Evolutionary conservation across 108 stramenopile species (phyloP).

Genomic region (Discostella stelligeroides): DNA sequence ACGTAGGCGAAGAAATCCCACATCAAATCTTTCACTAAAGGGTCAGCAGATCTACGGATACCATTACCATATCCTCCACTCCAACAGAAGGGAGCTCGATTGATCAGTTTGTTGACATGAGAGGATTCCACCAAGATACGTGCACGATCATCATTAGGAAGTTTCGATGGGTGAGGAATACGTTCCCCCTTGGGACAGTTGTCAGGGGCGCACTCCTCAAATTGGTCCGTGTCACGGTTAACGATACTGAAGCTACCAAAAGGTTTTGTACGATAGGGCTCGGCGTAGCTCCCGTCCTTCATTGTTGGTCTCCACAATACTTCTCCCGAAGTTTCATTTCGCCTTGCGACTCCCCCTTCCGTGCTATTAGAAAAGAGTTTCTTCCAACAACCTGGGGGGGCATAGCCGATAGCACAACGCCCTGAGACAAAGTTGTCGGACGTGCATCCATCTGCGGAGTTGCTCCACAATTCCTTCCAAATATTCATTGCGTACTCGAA

Average conservation of each 20-base stretch:
- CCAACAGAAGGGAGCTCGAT: constrained; percentile 55
- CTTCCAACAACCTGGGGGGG: constrained; percentile 50
- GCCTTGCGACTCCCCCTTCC: constrained; percentile 38
- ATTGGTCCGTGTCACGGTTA: constrained; percentile 25
- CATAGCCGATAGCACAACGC: constrained; percentile 43
- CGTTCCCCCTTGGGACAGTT: constrained; percentile 43
- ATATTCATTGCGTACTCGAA: constrained; percentile 49
- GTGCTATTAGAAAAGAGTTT: constrained; percentile 26
- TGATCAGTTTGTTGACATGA: constrained; percentile 38
- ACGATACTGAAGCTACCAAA: constrained; percentile 43
- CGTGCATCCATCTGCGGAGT: constrained; percentile 20
- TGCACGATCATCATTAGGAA: constrained; percentile 38
- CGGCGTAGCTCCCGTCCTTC: constrained; percentile 44
- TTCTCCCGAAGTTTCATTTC: constrained; percentile 24
- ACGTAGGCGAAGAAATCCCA: constrained; percentile 52
- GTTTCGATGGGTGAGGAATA: constrained; percentile 10
- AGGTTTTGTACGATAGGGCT: constrained; percentile 38
- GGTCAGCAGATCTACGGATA: constrained; percentile 38
- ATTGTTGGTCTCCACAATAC: constrained; percentile 37
- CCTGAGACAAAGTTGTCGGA: constrained; percentile 30
- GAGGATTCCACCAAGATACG: constrained; percentile 40
- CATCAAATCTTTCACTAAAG: constrained; percentile 41
- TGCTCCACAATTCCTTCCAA: constrained; percentile 46
- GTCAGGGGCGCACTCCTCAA: constrained; percentile 34
- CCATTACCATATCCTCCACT: constrained; percentile 45